Conservation (phyloP, 2,329 filamentous ascomycete species). For the Exophiala alcalophila region DNA sequence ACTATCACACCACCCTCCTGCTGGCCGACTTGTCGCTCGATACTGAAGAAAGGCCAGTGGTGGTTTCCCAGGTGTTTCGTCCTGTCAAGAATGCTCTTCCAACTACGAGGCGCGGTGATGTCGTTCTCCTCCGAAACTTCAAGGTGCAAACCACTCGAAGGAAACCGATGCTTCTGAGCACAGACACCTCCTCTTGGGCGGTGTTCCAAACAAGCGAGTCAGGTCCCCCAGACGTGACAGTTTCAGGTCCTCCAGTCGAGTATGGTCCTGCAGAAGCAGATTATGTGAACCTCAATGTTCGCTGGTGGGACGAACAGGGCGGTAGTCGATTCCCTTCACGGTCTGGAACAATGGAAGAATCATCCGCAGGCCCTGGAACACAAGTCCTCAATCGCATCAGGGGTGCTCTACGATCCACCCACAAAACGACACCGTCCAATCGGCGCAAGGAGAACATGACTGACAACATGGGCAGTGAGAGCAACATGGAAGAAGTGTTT, state of each 20-base stretch:
- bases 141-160: conserved; percentile 43
- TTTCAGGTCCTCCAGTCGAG: conserved; percentile 42
- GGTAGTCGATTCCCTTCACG: too few relatives aligned
- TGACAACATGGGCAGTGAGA: conserved; percentile 17
- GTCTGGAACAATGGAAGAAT: too few relatives aligned
- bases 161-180: conserved; percentile 42
- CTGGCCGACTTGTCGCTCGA: conserved; percentile 46
- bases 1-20: conserved; percentile 42
- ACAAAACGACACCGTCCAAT: neutral
- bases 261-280: conserved; percentile 38
- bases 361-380: neutral
- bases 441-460: conserved; percentile 15
- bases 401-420: neutral
- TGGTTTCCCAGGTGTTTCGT: conserved; percentile 44
- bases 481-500: conserved; percentile 3
- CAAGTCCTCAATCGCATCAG: neutral
- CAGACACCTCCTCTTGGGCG: conserved; percentile 46
- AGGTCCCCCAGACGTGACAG: conserved; percentile 33
- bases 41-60: conserved; percentile 27
- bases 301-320: conserved; percentile 43
- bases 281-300: conserved; percentile 37
- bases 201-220: conserved; percentile 38
- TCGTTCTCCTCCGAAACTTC: conserved; percentile 47
- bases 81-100: conserved; percentile 42
- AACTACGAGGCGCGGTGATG: conserved; percentile 38